phyloP scores from a whole-genome alignment of 805 yeast genomes.

The Schwanniomyces pseudopolymorphus region DNA sequence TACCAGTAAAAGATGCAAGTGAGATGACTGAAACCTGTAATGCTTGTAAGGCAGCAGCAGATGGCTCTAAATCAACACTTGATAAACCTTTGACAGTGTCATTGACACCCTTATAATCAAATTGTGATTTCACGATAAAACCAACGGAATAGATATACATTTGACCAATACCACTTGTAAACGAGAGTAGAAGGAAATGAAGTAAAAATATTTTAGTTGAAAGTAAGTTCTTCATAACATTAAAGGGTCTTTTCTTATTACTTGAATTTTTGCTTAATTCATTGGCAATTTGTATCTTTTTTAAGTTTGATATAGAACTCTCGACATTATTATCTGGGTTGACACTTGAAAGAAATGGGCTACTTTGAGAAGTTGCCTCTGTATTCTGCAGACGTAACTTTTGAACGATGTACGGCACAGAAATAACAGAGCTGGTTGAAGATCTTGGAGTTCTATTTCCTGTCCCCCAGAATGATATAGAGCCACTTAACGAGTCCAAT shows the following conservation, averaged over 20 bases:
- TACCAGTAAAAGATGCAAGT: conserved; percentile 61
- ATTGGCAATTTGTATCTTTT: conserved; percentile 1
- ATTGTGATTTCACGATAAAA: conserved; percentile 55
- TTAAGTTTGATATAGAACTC: background rate
- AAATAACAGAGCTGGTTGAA: conserved; percentile 13
- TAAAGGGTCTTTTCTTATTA: conserved; percentile 10
- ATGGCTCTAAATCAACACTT: background rate
- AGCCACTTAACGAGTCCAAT: conserved; percentile 25
- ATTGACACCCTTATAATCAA: conserved; percentile 14
- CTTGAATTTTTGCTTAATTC: background rate
- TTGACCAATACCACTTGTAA: conserved; percentile 65
- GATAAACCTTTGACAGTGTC: background rate
- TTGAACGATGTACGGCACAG: conserved; percentile 9
- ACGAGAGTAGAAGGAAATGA: conserved; percentile 55
- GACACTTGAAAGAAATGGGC: conserved; percentile 6
- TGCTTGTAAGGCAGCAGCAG: conserved; percentile 55
- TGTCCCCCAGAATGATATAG: conserved; percentile 41
- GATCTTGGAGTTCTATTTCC: conserved; percentile 31
- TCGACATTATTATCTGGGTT: background rate
- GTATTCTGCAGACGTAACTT: conserved; percentile 3
- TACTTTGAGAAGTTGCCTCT: conserved; percentile 2
- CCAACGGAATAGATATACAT: conserved; percentile 75
- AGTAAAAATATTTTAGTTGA: conserved; percentile 40
- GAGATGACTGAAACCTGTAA: conserved; percentile 70
- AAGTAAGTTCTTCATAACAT: conserved; percentile 19